These are phyloP conservation scores for Pharus latifolius DNA, from an alignment of 176 grass and related monocot species.

Conservation along the genomic window DNA sequence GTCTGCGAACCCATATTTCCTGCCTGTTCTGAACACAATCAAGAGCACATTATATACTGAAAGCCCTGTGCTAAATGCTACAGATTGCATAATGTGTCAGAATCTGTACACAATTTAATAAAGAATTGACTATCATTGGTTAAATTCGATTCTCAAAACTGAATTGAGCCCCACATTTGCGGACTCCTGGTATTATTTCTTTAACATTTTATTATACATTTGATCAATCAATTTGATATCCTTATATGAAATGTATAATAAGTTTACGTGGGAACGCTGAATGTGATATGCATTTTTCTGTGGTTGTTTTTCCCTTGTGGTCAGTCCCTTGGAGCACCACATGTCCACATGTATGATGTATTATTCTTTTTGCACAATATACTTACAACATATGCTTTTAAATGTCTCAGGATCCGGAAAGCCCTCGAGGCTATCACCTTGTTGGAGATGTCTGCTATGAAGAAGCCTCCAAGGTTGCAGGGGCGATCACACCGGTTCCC, in stretches of 20 bases:
- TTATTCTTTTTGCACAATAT: not conserved
- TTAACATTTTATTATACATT: no score
- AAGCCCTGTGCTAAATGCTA: no score
- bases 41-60: no score
- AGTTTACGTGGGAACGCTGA: not conserved
- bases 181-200: no score
- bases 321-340: not conserved
- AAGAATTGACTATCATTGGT: no score
- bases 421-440: conserved; percentile 59
- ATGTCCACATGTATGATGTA: not conserved
- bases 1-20: no score
- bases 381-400: conserved; percentile 3
- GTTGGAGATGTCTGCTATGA: conserved; percentile 76
- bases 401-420: conserved; percentile 57
- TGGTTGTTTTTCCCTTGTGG: not conserved
- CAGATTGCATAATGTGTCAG: no score
- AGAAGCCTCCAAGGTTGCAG: conserved; percentile 64
- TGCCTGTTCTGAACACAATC: no score
- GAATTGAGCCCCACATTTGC: no score
- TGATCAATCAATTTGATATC: not conserved
- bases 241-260: no score
- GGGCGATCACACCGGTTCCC: conserved; percentile 73
- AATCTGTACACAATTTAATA: no score
- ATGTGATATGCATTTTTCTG: not conserved
- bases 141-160: no score